These are phyloP conservation scores for Aspergillus candidus DNA, from an alignment of 2,329 filamentous ascomycete genomes.

Conservation along the genomic window DNA sequence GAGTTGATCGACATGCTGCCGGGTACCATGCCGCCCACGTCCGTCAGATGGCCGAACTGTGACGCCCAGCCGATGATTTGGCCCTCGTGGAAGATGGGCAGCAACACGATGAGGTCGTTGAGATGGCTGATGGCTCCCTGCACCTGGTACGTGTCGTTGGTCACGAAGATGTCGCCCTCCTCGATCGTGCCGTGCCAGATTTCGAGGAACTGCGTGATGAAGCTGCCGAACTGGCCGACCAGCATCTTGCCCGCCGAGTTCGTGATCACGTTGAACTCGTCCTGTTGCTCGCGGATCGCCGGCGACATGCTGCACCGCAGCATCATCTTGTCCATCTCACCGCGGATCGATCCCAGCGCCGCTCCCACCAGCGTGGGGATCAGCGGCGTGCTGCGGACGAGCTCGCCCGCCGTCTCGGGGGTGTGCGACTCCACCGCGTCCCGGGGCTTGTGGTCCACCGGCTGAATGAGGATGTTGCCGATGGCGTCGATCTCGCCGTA, in stretches of 20 bases:
- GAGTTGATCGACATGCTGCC: constrained; percentile 48
- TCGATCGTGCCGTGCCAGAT: constrained; percentile 45
- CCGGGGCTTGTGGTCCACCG: constrained; percentile 20
- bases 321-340: constrained; percentile 49
- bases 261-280: constrained; percentile 51
- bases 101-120: constrained; percentile 46
- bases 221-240: constrained; percentile 48
- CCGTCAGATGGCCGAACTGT: constrained; percentile 47
- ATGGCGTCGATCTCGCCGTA: constrained; percentile 43
- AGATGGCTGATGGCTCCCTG: constrained; percentile 47
- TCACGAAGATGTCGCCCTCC: constrained; percentile 47
- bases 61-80: constrained; percentile 45
- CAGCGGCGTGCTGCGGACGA: constrained; percentile 37
- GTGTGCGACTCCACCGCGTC: constrained; percentile 24
- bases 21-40: constrained; percentile 43
- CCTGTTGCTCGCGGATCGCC: constrained; percentile 47
- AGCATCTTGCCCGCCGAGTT: constrained; percentile 46
- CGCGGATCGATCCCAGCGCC: constrained; percentile 41
- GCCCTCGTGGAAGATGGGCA: constrained; percentile 44
- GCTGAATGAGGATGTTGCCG: constrained; percentile 46
- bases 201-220: constrained; percentile 44
- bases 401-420: constrained; percentile 31
- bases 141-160: constrained; percentile 47
- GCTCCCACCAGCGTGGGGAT: constrained; percentile 43
- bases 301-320: constrained; percentile 48